A percentile compares a stretch with the other conserved stretches of the same genome.
These are phyloP conservation scores for Eucalyptus rudis DNA, from an alignment of 345 rosid species.

Conservation along the genomic window DNA sequence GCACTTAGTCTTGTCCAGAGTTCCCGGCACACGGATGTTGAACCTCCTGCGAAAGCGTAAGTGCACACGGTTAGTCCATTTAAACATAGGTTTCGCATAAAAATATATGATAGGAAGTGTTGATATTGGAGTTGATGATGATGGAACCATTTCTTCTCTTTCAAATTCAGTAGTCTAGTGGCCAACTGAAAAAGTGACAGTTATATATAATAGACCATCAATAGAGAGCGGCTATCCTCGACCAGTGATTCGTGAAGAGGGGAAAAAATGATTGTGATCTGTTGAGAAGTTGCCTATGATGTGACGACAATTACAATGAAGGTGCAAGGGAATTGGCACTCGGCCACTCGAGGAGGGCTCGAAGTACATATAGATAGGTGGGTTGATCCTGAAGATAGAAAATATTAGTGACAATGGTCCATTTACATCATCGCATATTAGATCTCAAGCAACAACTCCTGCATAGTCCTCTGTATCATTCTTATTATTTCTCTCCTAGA, in stretches of 20 bases:
- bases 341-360: neutral
- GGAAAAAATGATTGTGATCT: neutral
- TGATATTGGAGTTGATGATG: too few species aligned
- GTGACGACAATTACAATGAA: neutral
- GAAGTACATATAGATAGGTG: neutral
- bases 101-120: too few species aligned
- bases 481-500: constrained; percentile 53
- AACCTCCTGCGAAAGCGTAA: neutral
- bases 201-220: too few species aligned
- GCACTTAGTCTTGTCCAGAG: neutral
- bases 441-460: constrained; percentile 73
- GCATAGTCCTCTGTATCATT: constrained; percentile 63
- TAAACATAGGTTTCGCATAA: neutral
- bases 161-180: too few species aligned
- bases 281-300: neutral
- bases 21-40: neutral
- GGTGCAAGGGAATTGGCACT: neutral
- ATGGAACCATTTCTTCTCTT: too few species aligned
- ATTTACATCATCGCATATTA: constrained; percentile 25
- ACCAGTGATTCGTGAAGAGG: too few species aligned
- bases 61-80: neutral
- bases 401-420: too few species aligned
- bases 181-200: too few species aligned
- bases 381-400: too few species aligned
- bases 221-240: too few species aligned